Base-by-base conservation (phyloP, 2,329 filamentous ascomycete species). In the Pezicula neosporulosa region DNA sequence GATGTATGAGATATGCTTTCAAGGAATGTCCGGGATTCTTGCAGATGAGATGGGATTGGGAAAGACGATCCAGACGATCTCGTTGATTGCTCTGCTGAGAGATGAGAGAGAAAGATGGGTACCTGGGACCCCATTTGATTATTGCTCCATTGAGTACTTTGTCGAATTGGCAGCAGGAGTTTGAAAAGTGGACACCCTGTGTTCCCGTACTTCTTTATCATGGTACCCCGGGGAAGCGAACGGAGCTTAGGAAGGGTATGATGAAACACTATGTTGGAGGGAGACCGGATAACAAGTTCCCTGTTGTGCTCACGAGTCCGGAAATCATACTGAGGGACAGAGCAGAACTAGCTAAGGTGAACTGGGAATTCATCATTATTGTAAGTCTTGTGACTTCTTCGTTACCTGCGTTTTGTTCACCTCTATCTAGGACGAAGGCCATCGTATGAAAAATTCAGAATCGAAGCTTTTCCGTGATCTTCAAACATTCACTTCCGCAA, bases 361-460 rank as follows among this genome's bases (percentile, higher is more conserved):
- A 91, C 35, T 99, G 94, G 94, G 90, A 95, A 49, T 97, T 96
- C 61, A 97, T 99, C 63, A 94, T 99, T 59, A 96, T 99, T 55
- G 86, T 87, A 70, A 66, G 81, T 69, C 7, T 16, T 5, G 3
- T 10, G 5, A 45, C 4, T 3, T 12, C 16, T 28, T 8, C 6
- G 13, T 2, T 13, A n/a, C 13, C 12, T 6, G 19, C 19, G 1
- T 12, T 18, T 30, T 50, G 15, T 64, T 62, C 28, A 64, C 28
- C 6, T 37, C 6, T 5, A 8, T 42, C 9, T 35, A 89, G 85
- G 93, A 99, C 60, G 94, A 99, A 71, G 94, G 94, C 0, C 94
- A 99, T 66, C 87, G 94, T 1, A 85, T 99, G 78, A 99, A 99
- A 74, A 99, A 99, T 58, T 87, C 96, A 56, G 92, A 97, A 46